phyloP scores from a whole-genome alignment of 2,329 filamentous ascomycete genomes.

The Massarina eburnea region DNA sequence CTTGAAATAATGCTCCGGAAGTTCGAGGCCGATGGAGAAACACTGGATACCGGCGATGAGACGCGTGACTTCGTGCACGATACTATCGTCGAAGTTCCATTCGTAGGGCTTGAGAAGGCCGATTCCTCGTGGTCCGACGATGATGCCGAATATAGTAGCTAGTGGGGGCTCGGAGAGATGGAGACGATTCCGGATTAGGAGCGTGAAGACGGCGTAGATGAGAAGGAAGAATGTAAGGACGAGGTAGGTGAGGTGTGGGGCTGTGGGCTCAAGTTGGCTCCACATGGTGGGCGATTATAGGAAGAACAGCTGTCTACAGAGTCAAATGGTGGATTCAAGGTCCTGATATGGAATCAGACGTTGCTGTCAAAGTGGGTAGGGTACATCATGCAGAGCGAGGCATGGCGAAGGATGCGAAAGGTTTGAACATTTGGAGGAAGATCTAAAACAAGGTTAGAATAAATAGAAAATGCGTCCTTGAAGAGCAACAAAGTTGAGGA shows the following conservation, averaged over 20 bases:
- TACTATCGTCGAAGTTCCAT: slow-evolving; percentile 48
- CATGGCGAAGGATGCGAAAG: not conserved
- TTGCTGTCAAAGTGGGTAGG: not conserved
- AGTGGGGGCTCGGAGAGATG: slow-evolving; percentile 54
- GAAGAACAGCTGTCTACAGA: not conserved
- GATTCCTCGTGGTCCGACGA: slow-evolving; percentile 46
- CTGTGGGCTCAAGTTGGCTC: slow-evolving; percentile 51
- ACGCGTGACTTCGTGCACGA: slow-evolving; percentile 46
- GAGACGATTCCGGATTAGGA: slow-evolving; percentile 50
- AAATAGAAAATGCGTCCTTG: no score
- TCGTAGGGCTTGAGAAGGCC: slow-evolving; percentile 43
- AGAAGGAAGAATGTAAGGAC: slow-evolving; percentile 50
- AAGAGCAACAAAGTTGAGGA: no score
- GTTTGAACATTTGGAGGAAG: no score
- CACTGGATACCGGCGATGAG: slow-evolving; percentile 50
- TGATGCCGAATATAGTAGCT: slow-evolving; percentile 49
- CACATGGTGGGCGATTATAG: slow-evolving; percentile 34
- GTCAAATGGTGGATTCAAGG: no score
- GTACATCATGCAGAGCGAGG: not conserved
- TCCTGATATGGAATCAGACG: not conserved
- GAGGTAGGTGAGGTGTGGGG: slow-evolving; percentile 50
- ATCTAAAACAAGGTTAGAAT: no score
- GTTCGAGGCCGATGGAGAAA: slow-evolving; percentile 41
- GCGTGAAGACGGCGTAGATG: slow-evolving; percentile 49
- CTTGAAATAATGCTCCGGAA: slow-evolving; percentile 50